Evolutionary conservation across 2,329 filamentous ascomycete species (phyloP), one percentile per base, ranked within the genome.

Genomic region (Allantophomopsis lycopodina): DNA sequence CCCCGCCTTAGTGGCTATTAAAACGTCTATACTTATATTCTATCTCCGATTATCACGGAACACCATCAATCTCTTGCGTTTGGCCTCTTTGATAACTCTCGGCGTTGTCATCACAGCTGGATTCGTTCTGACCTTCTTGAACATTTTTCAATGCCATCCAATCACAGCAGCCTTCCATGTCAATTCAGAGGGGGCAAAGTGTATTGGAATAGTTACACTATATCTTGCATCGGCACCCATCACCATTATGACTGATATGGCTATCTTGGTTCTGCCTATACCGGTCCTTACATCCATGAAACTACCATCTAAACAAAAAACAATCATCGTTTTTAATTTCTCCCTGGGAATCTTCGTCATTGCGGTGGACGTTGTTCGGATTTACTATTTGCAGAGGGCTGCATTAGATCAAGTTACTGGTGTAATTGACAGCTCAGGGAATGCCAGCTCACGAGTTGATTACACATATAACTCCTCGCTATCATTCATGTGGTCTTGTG

Each of bases 11-110:
- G 93, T 94, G 84, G 78, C 82, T 2, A 86, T 85, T 38, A 95
- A 95, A 61, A 87, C 84, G 0, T 93, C 86, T n/a, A 84, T 95
- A 50, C 68, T 95, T 42, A 70, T 91, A 39, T 95, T 95, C 59
- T 95, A 93, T 60, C 68, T 95, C 37, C 79, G 81, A 32, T 68
- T 95, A 36, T 83, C 85, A 18, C 81, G 79, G 50, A 83, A 85
- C 43, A 79, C 74, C 0, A 77, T 93, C 48, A 75, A 76, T 46
- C 66, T 88, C 37, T 79, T 94, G 47, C 76, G 82, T 43, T 74
- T 81, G 60, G 78, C 79, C n/a, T 91, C 85, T n/a, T 87, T 87
- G 65, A 66, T 71, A 4, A 86, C 83, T 0, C 64, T 95, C 2
- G 66, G 65, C 36, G 69, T 94, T 16, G 86, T 94, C 55, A 93